Evolutionary conservation across 2,329 filamentous ascomycete species (phyloP), one percentile per base, ranked within the genome.

Genomic region (Claviceps capensis): DNA sequence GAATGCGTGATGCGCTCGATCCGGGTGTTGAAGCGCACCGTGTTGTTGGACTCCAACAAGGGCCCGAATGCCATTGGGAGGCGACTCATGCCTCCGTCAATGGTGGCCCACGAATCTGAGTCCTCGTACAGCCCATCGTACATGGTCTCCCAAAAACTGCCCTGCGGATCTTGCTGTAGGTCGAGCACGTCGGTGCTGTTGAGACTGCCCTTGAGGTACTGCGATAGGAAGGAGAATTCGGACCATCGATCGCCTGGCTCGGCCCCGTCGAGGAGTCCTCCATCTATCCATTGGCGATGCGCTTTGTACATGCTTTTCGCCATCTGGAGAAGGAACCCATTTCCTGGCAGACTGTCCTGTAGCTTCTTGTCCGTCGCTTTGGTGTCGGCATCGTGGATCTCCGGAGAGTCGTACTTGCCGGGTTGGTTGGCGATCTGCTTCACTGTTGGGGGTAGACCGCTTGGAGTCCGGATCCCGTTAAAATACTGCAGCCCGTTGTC

Each of bases 181-280:
- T 63, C 60, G 11, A 63, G 52, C 6, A 59, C 52, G 56, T 83
- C 77, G 1, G 75, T 79, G 57, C 75, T 73, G 58, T 81, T 79
- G 11, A 75, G 65, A 41, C 66, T 69, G 14, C 71, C 71, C 14
- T 74, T 73, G 9, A 85, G 69, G 36, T 76, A 73, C 60, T 84
- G 80, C 17, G 74, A 73, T 51, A 84, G 66, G 57, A 81, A 86
- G 1, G 72, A 77, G 22, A 79, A 78, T 57, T 85, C 82, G 13
- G 80, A 83, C 73, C 78, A 86, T 49, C 77, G 69, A 60, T 85
- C 82, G 17, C 81, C 73, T 2, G 76, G 77, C 5, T 69, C 17
- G 9, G 8, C 8, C 17, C 41, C 58, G 7, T 68, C 70, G 16
- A 59, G 61, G 0, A 70, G 59, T 1, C 70, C 71, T 26, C 59